These are phyloP conservation scores for Podospora conica DNA, from an alignment of 495 filamentous ascomycete species.

Conservation along the genomic window DNA sequence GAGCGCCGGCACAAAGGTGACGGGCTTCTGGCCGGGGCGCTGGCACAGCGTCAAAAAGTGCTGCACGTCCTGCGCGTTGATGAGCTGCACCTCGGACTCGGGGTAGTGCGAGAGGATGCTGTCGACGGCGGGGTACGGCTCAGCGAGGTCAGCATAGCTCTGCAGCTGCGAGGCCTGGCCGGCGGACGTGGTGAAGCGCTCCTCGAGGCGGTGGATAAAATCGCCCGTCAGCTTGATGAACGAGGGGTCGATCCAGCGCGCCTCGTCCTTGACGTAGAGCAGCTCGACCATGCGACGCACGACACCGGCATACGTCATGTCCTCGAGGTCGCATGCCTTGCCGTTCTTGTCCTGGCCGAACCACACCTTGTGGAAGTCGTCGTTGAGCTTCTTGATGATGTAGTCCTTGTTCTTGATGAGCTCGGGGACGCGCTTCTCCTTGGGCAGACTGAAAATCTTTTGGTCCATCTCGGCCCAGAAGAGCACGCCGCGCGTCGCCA, in stretches of 20 bases:
- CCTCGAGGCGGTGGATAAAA: slow-evolving; percentile 92
- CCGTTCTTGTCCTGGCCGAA: slow-evolving; percentile 84
- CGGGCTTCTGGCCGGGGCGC: slow-evolving; percentile 88
- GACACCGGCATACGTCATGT: slow-evolving; percentile 96
- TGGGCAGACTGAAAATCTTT: slow-evolving; percentile 94
- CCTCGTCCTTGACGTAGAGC: slow-evolving; percentile 91
- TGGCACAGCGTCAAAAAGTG: slow-evolving; percentile 93
- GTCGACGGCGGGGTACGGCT: slow-evolving; percentile 70
- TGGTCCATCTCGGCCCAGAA: slow-evolving; percentile 99
- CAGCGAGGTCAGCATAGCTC: slow-evolving; percentile 78
- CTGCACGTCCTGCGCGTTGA: slow-evolving; percentile 95
- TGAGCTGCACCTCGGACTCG: slow-evolving; percentile 79
- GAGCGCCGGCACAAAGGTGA: slow-evolving; percentile 86
- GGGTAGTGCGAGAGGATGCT: slow-evolving; percentile 77
- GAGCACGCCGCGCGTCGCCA: slow-evolving; percentile 86
- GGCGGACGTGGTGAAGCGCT: slow-evolving; percentile 69
- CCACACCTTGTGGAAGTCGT: slow-evolving; percentile 98
- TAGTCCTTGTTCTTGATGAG: slow-evolving; percentile 87
- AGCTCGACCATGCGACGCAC: slow-evolving; percentile 90
- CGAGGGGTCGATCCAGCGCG: slow-evolving; percentile 87
- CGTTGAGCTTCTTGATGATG: slow-evolving; percentile 96
- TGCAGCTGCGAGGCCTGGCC: slow-evolving; percentile 63
- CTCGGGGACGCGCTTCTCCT: slow-evolving; percentile 86
- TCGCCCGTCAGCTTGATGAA: slow-evolving; percentile 78
- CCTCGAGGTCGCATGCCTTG: slow-evolving; percentile 86